Base-by-base conservation (phyloP, 2,329 filamentous ascomycete genomes). In the Paecilomyces fulvus region DNA sequence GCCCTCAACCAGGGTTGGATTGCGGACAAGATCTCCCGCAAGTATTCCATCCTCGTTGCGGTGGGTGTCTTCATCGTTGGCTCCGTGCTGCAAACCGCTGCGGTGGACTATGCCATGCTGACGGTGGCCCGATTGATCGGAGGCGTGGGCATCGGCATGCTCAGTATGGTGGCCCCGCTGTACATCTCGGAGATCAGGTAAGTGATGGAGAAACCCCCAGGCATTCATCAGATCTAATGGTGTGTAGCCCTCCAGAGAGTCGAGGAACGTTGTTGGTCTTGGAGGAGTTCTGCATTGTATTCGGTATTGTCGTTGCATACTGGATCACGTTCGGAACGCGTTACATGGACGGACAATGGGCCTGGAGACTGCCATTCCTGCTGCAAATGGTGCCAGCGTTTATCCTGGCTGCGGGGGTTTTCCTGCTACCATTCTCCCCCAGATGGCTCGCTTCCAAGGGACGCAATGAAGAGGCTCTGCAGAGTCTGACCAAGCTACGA, bases 351-450 rank as follows among this genome's bases (percentile, higher is more conserved):
- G 48, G 48, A 49, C 17, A 49, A 28, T 49, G 48, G 48, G 20
- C 48, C 7, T 49, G 48, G 48, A 49, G 48, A 49, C 48, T 49
- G 2, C 48, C 48, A 49, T 49, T 49, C 11, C 10, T 49, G 48
- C 65, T 80, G 7, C 78, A 80, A 59, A 73, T 80, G 59, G 62
- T 73, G 11, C 73, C 73, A 1, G 71, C 71, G 0, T 65, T 74
- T 43, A 55, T 75, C 46, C 66, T 76, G 2, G 64, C 65, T 1
- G 67, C 63, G 1, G 71, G 72, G 31, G 72, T 76, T 3, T 58
- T 69, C 11, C 73, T 79, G 58, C 71, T 82, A 46, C 82, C 82
- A 0, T 83, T 79, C 61, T 83, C 80, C 0, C 81, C 81, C 0
- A 73, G 81, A 30, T 83, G 80, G 75, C 73, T 83, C 0, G 75